Evolutionary conservation across 176 grass and related monocot genomes (phyloP).

Genomic region (Pontederia crassipes): DNA sequence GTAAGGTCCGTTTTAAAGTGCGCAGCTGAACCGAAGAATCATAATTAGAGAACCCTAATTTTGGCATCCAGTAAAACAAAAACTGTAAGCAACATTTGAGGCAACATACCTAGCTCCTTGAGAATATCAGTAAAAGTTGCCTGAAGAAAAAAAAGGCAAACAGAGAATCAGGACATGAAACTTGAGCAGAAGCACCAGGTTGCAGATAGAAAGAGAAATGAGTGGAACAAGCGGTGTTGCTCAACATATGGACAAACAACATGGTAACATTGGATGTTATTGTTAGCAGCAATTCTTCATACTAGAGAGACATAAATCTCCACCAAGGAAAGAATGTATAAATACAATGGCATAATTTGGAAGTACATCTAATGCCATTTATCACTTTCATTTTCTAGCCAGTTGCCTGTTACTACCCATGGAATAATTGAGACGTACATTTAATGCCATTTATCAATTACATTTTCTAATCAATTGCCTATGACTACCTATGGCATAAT

Average conservation of each 20-base stretch:
- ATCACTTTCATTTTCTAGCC: background rate
- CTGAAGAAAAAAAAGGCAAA: conserved; percentile 21
- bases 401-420: background rate
- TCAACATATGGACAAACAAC: too few species aligned
- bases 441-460: background rate
- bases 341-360: background rate
- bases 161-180: background rate
- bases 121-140: conserved; percentile 44
- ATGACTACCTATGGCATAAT: background rate
- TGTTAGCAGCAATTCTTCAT: too few species aligned
- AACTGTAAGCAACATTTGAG: background rate
- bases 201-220: background rate
- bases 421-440: background rate
- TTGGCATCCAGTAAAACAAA: background rate
- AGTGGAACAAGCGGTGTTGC: too few species aligned
- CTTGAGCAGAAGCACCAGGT: background rate
- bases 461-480: background rate
- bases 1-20: conserved; percentile 35
- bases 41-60: too few species aligned
- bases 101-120: conserved; percentile 35
- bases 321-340: background rate
- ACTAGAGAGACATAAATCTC: background rate
- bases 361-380: background rate
- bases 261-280: too few species aligned
- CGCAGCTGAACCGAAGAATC: conserved; percentile 4